Evolutionary conservation across 2,329 filamentous ascomycete genomes (phyloP), one percentile per base, ranked within the genome.

Genomic region (Neocatenulostroma microsporum): DNA sequence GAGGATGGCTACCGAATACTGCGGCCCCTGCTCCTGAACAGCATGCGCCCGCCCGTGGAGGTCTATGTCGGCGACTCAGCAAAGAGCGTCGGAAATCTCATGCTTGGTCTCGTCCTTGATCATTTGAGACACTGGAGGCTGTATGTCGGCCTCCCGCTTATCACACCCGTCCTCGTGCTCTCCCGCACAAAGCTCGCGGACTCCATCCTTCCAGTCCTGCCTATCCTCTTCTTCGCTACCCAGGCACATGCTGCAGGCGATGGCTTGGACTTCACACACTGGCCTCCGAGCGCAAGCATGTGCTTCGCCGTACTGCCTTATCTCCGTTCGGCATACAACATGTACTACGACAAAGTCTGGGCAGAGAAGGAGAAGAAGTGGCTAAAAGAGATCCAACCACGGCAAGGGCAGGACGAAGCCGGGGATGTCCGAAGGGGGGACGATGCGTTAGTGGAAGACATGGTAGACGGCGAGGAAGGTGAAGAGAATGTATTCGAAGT

Each of bases 261-360:
- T 11, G 43, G 62, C 30, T 56, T 73, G 4, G 70, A 78, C 42
- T 59, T 76, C 30, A 64, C 67, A 12, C 60, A 74, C 29, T 81
- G 77, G 77, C 78, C 81, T 3, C 80, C 80, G 1, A 76, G 72
- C 30, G 74, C 80, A 11, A 73, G 75, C 18, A 73, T 82, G 47
- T 74, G 77, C 2, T 75, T 84, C 46, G 76, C 78, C 2, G 66
- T 76, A 4, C 58, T 85, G 3, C 81, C 81, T 0, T 82, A 82
- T 46, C 51, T 82, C 2, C 73, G 79, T 35, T 70, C 70, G 21
- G 64, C 73, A 15, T 85, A 85, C 58, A 76, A 77, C 38, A 63
- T 68, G 20, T 64, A 78, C 34, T 83, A 82, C 51, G 68, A 77
- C 28, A 67, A 66, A 29, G 53, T 76, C 2, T 79, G 79, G 61